phyloP scores from a whole-genome alignment of 306 rosid species.

The Lagenaria siceraria region DNA sequence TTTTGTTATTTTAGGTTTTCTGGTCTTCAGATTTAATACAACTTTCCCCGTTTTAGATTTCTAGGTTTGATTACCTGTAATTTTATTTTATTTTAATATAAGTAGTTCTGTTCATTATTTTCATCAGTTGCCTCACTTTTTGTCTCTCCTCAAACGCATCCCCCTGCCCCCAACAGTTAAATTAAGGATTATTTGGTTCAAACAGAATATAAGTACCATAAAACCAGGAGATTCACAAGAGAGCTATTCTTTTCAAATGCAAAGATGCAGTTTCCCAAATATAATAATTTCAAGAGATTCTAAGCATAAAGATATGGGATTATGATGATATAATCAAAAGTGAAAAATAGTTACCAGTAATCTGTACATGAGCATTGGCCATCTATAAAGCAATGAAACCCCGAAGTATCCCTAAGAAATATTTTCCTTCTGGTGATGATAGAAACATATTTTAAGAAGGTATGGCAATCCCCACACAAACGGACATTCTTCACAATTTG shows the following conservation, averaged over 20 bases:
- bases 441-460: slow-evolving; percentile 65
- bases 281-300: not conserved
- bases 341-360: slow-evolving; percentile 32
- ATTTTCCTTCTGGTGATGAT: slow-evolving; percentile 47
- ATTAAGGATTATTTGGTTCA: not conserved
- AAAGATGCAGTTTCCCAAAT: not conserved
- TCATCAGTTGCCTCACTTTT: not conserved
- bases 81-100: not conserved
- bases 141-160: not conserved
- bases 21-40: not conserved
- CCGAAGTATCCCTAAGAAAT: slow-evolving; percentile 60
- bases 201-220: not conserved
- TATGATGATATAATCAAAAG: not conserved
- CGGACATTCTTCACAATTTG: slow-evolving; percentile 62
- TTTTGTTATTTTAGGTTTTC: not conserved
- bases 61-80: not conserved
- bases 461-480: slow-evolving; percentile 83
- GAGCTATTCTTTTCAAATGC: not conserved
- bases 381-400: slow-evolving; percentile 63
- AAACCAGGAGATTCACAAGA: not conserved
- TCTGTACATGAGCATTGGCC: slow-evolving; percentile 84
- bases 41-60: not conserved
- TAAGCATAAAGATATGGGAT: not conserved
- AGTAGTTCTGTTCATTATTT: not conserved
- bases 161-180: not conserved